These are phyloP conservation scores for Fusarium poae DNA, from an alignment of 2,329 filamentous ascomycete genomes.

Conservation along the genomic window DNA sequence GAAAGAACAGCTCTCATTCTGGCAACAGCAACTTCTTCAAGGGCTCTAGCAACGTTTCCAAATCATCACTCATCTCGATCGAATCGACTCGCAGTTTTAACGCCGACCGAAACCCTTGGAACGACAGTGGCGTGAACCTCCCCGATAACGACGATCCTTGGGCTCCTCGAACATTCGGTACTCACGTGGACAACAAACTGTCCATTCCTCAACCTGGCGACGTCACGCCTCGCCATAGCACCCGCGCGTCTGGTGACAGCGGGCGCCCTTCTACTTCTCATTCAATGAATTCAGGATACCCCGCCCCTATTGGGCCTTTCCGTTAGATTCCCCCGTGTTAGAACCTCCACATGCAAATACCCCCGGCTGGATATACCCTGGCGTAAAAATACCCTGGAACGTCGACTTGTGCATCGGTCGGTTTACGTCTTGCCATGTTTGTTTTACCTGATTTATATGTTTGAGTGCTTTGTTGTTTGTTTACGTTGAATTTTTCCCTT, in stretches of 20 bases:
- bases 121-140: conserved; percentile 95
- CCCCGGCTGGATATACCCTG: conserved; percentile 76
- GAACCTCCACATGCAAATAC: conserved; percentile 67
- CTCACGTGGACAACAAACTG: conserved; percentile 73
- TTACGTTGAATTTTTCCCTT: conserved; percentile 42
- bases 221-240: conserved; percentile 84
- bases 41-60: conserved; percentile 89
- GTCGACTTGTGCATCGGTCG: conserved; percentile 63
- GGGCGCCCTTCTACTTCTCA: conserved; percentile 94
- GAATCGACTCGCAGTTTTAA: conserved; percentile 92
- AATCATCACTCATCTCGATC: conserved; percentile 94
- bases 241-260: conserved; percentile 89
- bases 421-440: conserved; percentile 55
- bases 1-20: conserved; percentile 92
- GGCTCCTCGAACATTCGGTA: conserved; percentile 73
- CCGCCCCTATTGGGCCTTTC: conserved; percentile 89
- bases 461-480: conserved; percentile 35
- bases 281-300: conserved; percentile 96
- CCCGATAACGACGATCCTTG: conserved; percentile 85
- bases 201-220: conserved; percentile 80
- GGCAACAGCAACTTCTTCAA: conserved; percentile 90
- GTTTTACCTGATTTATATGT: conserved; percentile 39
- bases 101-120: conserved; percentile 97
- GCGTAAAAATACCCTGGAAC: conserved; percentile 69
- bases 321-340: conserved; percentile 75